Percentiles rank a stretch among this genome's conserved stretches.
These are phyloP conservation scores for Cystobasidium slooffiae DNA, from an alignment of 1,284 basidiomycete species.

Conservation along the genomic window DNA sequence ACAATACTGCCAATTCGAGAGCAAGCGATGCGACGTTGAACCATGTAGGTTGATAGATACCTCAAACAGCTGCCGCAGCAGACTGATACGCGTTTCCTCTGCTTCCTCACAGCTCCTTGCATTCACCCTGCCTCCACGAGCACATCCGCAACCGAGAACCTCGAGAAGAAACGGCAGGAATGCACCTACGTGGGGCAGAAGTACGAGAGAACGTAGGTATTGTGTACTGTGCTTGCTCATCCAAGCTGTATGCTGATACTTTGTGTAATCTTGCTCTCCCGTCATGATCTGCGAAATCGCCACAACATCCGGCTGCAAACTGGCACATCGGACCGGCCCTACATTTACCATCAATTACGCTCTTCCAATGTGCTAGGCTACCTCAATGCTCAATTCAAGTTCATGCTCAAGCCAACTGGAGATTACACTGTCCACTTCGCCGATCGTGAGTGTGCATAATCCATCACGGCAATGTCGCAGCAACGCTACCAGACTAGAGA, in stretches of 20 bases:
- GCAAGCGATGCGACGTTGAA: slow-evolving; percentile 19
- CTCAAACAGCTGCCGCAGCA: not conserved
- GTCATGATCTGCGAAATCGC: slow-evolving; percentile 26
- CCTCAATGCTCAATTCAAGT: slow-evolving; percentile 90
- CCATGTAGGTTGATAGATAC: not conserved
- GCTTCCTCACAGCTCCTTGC: slow-evolving; percentile 48
- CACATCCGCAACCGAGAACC: slow-evolving; percentile 42
- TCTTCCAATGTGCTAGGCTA: slow-evolving; percentile 59
- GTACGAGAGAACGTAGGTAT: slow-evolving; percentile 43
- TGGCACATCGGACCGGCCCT: slow-evolving; percentile 1
- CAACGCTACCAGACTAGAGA: not conserved
- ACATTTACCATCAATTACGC: not conserved
- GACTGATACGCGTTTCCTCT: not conserved
- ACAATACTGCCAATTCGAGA: not conserved
- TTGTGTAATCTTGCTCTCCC: not conserved
- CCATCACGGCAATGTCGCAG: not conserved
- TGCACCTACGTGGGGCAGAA: slow-evolving; percentile 36
- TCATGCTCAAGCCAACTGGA: slow-evolving; percentile 86
- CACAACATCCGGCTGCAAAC: slow-evolving; percentile 15
- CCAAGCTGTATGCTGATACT: not conserved
- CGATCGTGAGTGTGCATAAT: slow-evolving; percentile 66
- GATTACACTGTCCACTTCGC: slow-evolving; percentile 94
- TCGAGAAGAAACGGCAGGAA: slow-evolving; percentile 45
- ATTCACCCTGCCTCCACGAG: slow-evolving; percentile 50
- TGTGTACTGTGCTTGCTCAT: slow-evolving; percentile 6